phyloP scores from a whole-genome alignment of 1,284 basidiomycete genomes.

The Moniliella sp. region DNA sequence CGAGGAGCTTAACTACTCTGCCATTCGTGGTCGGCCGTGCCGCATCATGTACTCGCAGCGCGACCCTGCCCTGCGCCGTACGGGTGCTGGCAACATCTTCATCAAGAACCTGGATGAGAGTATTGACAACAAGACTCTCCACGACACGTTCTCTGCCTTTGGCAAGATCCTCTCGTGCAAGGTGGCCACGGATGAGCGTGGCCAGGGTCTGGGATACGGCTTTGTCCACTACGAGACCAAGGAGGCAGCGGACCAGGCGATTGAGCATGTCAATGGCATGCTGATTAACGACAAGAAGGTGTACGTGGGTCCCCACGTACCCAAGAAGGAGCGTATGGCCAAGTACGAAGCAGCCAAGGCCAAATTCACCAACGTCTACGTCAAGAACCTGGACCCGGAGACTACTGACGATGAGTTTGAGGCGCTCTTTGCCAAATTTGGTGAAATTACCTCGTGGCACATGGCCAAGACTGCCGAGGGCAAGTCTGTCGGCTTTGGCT shows the following conservation, averaged over 20 bases:
- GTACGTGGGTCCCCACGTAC: constrained; percentile 90
- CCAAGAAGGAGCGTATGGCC: constrained; percentile 58
- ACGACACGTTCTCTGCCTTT: constrained; percentile 97
- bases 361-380: constrained; percentile 91
- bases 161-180: constrained; percentile 98
- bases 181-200: constrained; percentile 45
- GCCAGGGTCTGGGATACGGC: constrained; percentile 48
- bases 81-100: constrained; percentile 98
- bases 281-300: constrained; percentile 71
- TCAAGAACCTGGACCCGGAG: constrained; percentile 83
- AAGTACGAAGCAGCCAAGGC: constrained; percentile 93
- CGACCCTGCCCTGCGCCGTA: constrained; percentile 95
- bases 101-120: constrained; percentile 97
- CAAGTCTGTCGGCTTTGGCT: constrained; percentile 82
- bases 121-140: constrained; percentile 99
- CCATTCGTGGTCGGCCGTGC: constrained; percentile 94
- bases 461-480: constrained; percentile 54
- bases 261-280: constrained; percentile 98
- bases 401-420: constrained; percentile 70
- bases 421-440: constrained; percentile 57
- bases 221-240: constrained; percentile 98
- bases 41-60: constrained; percentile 99
- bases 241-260: constrained; percentile 70
- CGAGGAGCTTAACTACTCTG: constrained; percentile 96
- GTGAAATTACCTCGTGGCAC: constrained; percentile 68